Percentiles rank a stretch among this genome's conserved stretches.
phyloP scores from a whole-genome alignment of 306 rosid genomes.

The Vigna radiata region DNA sequence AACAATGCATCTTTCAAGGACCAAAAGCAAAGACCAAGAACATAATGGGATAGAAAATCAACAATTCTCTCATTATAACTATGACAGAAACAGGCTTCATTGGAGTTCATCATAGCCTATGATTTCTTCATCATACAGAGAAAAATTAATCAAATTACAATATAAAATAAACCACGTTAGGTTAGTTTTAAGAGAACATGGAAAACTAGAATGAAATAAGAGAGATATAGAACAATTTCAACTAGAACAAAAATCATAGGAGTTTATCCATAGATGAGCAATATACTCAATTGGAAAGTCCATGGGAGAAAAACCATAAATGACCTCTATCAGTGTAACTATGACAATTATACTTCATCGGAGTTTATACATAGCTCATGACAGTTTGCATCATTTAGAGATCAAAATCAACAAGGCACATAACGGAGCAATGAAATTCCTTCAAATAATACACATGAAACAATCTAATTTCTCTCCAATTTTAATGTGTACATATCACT shows the following conservation, averaged over 20 bases:
- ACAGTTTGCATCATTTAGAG: too few species aligned
- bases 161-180: not conserved
- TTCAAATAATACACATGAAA: too few species aligned
- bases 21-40: constrained; percentile 89
- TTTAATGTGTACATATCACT: too few species aligned
- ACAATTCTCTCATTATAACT: constrained; percentile 70
- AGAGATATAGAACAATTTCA: too few species aligned
- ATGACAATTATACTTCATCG: constrained; percentile 58
- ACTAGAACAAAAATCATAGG: too few species aligned
- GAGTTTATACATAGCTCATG: too few species aligned
- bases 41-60: not conserved
- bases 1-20: constrained; percentile 87
- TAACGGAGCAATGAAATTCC: too few species aligned
- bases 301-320: not conserved
- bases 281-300: not conserved
- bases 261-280: not conserved
- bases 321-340: constrained; percentile 63
- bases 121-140: constrained; percentile 61
- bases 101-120: constrained; percentile 58
- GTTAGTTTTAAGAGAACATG: too few species aligned
- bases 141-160: not conserved
- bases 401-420: too few species aligned
- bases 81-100: constrained; percentile 64
- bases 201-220: too few species aligned
- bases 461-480: too few species aligned